A percentile compares a stretch with the other conserved stretches of the same genome.
Conservation (phyloP, 2,329 filamentous ascomycete species). For the Aspergillus terreus region DNA sequence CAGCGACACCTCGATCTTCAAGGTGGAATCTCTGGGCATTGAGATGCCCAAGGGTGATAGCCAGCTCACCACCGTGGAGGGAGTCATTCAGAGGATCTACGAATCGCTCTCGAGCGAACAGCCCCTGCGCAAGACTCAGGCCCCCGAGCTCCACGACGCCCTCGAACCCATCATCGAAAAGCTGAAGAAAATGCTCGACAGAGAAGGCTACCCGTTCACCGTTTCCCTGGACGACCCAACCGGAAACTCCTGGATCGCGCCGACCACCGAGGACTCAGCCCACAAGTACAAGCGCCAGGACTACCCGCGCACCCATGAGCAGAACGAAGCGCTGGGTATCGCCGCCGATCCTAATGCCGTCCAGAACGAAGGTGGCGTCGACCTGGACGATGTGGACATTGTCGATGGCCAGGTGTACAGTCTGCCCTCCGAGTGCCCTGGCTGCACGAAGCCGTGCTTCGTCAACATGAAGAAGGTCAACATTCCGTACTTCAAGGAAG, state of each 20-base stretch:
- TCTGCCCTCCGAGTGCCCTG: conserved; percentile 88
- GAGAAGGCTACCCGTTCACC: conserved; percentile 80
- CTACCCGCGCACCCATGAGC: conserved; percentile 75
- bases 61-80: conserved; percentile 91
- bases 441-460: conserved; percentile 77
- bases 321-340: conserved; percentile 83
- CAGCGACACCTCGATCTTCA: conserved; percentile 79
- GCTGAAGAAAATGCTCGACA: conserved; percentile 71
- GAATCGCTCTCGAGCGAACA: conserved; percentile 80
- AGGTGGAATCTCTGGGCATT: conserved; percentile 85
- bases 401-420: conserved; percentile 88
- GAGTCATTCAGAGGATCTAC: conserved; percentile 72
- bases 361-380: conserved; percentile 37
- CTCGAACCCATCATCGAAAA: conserved; percentile 72
- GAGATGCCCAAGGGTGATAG: conserved; percentile 90
- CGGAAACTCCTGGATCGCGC: conserved; percentile 95
- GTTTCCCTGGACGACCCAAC: conserved; percentile 84
- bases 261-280: conserved; percentile 69
- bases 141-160: conserved; percentile 74
- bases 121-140: conserved; percentile 70
- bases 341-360: conserved; percentile 43
- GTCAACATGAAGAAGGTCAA: conserved; percentile 99
- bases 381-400: conserved; percentile 71
- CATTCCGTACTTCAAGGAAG: conserved; percentile 96
- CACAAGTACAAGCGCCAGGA: conserved; percentile 87